Base-by-base conservation (phyloP, 2,329 filamentous ascomycete species). In the Fusarium siculi region DNA sequence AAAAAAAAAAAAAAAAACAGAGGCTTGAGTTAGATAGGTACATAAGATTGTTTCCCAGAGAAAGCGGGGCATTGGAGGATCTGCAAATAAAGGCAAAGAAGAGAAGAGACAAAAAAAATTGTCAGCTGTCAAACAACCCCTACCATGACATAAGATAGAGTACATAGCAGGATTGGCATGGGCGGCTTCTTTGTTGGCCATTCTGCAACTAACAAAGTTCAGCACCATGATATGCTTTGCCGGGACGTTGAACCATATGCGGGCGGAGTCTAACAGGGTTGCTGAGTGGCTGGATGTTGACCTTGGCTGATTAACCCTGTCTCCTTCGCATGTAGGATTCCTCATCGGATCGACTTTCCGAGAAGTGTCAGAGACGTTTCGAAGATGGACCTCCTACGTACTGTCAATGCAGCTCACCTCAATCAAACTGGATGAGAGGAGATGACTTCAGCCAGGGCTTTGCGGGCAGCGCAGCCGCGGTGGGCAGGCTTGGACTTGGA, bases 1-100 rank as follows among this genome's bases (percentile, higher is more conserved):
- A 76, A 76, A 77, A 76, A 76, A 66, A 61, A 75, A 72, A 76
- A 73, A 73, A 76, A 77, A 76, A 77, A 66, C 63, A 75, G 74
- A 75, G 64, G 49, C 63, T 59, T 66, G 44, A 19, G 23, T 19
- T 46, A 30, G 30, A 11, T 11, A 30, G 30, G 30, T 30, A 30
- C 30, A 30, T 32, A 32, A 68, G 21, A 46, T 62, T 63, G 28
- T 49, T 49, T 32, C 28, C 21, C 52, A 57, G 50, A 61, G 23
- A 47, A 43, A 63, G 42, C 40, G 49, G 68, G 70, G 74, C 63
- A 74, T 77, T 76, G 64, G 50, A 78, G 67, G 73, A 78, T 77
- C 67, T 77, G 63, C 69, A 49, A 66, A 44, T 43, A 55, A 42
- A 58, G 36, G 30, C 23, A 30, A 49, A 56, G 47, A 60, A 49